phyloP scores from a whole-genome alignment of 2,329 filamentous ascomycete species.

The Aureobasidium musti region DNA sequence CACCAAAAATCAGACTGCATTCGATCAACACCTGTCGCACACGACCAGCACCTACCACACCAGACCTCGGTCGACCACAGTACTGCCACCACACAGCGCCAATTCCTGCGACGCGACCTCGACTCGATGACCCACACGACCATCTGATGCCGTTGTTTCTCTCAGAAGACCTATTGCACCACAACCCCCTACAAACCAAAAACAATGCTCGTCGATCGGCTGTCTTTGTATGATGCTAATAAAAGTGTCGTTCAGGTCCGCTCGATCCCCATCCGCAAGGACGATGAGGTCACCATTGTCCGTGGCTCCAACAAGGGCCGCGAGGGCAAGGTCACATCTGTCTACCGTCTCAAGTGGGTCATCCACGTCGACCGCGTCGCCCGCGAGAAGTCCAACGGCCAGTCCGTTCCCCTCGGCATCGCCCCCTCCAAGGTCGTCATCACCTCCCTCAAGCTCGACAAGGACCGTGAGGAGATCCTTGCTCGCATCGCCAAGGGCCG shows the following conservation, averaged over 20 bases:
- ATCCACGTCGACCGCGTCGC: conserved; percentile 96
- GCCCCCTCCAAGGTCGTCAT: conserved; percentile 97
- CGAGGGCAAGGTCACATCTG: conserved; percentile 96
- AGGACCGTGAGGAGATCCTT: conserved; percentile 87
- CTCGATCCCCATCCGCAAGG: conserved; percentile 95
- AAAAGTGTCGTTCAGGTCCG: conserved; percentile 64
- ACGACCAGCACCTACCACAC: background rate
- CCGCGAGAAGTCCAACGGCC: conserved; percentile 96
- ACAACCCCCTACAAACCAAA: conserved; percentile 13
- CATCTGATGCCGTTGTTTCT: conserved; percentile 17
- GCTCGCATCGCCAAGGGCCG: conserved; percentile 81
- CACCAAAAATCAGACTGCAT: background rate
- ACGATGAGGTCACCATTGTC: conserved; percentile 77
- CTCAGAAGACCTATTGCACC: conserved; percentile 7
- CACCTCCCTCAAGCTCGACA: conserved; percentile 98
- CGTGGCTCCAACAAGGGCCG: conserved; percentile 95
- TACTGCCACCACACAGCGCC: background rate
- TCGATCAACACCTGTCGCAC: no score
- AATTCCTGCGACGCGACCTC: background rate
- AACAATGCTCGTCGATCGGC: conserved; percentile 26
- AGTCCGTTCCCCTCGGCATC: conserved; percentile 91
- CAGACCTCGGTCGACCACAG: background rate
- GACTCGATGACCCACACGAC: background rate
- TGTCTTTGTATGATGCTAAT: conserved; percentile 27
- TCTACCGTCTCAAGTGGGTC: conserved; percentile 98